phyloP scores from a whole-genome alignment of 352 stramenopile species.

The Phytophthora pisi region DNA sequence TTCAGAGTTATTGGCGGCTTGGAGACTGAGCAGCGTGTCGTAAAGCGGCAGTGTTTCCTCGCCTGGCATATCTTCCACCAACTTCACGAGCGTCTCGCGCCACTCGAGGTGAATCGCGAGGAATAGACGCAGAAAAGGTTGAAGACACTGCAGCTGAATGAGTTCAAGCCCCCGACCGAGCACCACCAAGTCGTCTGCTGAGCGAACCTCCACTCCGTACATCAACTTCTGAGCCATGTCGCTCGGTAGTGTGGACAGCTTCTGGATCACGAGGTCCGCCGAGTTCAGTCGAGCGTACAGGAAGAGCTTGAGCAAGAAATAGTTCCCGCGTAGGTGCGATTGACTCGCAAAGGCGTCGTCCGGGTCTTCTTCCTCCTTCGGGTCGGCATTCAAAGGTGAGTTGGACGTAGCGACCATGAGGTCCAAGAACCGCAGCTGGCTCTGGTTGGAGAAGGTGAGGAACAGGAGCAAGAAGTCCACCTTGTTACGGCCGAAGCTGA shows the following conservation, averaged over 20 bases:
- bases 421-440: slow-evolving; percentile 43
- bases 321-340: slow-evolving; percentile 2
- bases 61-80: slow-evolving; percentile 52
- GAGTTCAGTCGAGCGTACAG: slow-evolving; percentile 43
- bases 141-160: slow-evolving; percentile 27
- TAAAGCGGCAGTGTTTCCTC: slow-evolving; percentile 45
- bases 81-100: slow-evolving; percentile 42
- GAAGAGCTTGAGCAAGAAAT: slow-evolving; percentile 56
- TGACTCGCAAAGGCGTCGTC: slow-evolving; percentile 15
- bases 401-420: slow-evolving; percentile 34
- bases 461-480: slow-evolving; percentile 49
- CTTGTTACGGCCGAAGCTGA: slow-evolving; percentile 40
- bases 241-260: slow-evolving; percentile 40
- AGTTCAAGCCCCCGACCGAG: slow-evolving; percentile 55
- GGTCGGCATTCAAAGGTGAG: slow-evolving; percentile 8
- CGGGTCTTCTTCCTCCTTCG: slow-evolving; percentile 21
- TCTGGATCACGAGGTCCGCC: slow-evolving; percentile 52
- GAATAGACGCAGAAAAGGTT: slow-evolving; percentile 48
- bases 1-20: slow-evolving; percentile 1
- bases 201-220: slow-evolving; percentile 32
- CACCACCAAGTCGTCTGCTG: slow-evolving; percentile 37
- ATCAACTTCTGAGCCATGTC: slow-evolving; percentile 35
- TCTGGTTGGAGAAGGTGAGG: slow-evolving; percentile 43
- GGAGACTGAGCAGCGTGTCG: slow-evolving; percentile 41
- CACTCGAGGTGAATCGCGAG: slow-evolving; percentile 29